These are phyloP conservation scores for Fusarium anthophilum DNA, from an alignment of 2,329 filamentous ascomycete genomes.

Conservation along the genomic window DNA sequence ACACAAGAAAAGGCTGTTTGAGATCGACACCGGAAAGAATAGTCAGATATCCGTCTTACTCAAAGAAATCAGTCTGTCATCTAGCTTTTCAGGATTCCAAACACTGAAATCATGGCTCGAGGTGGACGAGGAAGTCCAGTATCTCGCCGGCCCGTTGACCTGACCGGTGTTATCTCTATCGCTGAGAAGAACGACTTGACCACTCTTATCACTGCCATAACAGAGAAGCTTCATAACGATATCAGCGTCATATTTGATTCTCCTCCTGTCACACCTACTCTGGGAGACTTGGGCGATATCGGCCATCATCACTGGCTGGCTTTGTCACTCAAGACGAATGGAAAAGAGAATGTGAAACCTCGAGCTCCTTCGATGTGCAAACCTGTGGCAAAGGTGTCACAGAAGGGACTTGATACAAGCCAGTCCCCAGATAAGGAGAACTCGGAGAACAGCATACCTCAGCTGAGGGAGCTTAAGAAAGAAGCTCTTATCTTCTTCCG, in stretches of 20 bases:
- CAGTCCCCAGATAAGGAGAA: constrained; percentile 47
- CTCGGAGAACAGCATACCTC: constrained; percentile 50
- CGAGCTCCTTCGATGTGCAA: constrained; percentile 8
- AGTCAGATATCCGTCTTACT: background rate
- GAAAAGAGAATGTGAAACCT: constrained; percentile 35
- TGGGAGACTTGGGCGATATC: constrained; percentile 43
- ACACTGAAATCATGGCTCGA: constrained; percentile 49
- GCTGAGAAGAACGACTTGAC: constrained; percentile 63
- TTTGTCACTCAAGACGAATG: constrained; percentile 44
- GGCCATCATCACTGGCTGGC: constrained; percentile 50
- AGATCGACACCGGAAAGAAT: background rate
- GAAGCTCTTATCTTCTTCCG: constrained; percentile 77
- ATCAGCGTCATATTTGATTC: constrained; percentile 63
- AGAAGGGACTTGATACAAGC: constrained; percentile 41
- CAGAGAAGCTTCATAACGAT: constrained; percentile 64
- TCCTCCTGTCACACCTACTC: constrained; percentile 48
- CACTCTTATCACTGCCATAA: constrained; percentile 61
- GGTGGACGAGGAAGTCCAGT: constrained; percentile 49
- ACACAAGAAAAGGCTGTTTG: background rate
- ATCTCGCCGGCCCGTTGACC: constrained; percentile 58
- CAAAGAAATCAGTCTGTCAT: background rate
- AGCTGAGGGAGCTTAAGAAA: constrained; percentile 73
- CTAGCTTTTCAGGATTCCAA: background rate
- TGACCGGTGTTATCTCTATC: constrained; percentile 59
- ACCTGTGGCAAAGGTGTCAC: constrained; percentile 11